Base-by-base conservation (phyloP, 164 flowering plant species). In the Vitis riparia region DNA sequence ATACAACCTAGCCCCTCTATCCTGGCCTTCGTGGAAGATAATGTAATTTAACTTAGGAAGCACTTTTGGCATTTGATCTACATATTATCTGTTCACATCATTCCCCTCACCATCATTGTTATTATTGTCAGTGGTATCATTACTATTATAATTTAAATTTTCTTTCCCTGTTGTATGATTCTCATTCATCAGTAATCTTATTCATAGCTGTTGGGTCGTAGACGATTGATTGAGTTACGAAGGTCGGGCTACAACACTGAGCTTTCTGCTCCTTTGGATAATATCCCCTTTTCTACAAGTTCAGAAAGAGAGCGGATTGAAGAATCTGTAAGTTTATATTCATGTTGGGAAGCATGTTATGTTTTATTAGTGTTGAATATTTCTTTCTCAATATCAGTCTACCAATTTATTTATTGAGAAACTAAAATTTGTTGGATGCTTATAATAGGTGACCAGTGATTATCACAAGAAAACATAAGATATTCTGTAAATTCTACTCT, bases 1-100 rank as follows among this genome's bases (percentile, higher is more conserved):
- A 95, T 95, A 78, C 81, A 85, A 62, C 98, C 99, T 44, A 91
- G 89, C 71, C 83, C 88, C 16, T 89, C 93, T 15, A 88, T 95
- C 73, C 89, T 93, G 68, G 75, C 91, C 27, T 91, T 81, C 80
- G 99, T 95, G 61, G 93, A 95, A 83, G 93, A 91, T 71, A 95
- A 93, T 82, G 99, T 95, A 90, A 70, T 67, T 73, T 57, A 51
- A 58, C 70, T 55, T 13, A 15, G 15, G 58, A 62, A 27, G 62
- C 62, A 37, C 29, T 67, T 67, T 48, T 55, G 49, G 3, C 50
- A 2, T 27, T 63, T 12, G 8, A 44, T 30, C 7, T 44, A 19
- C 50, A 44, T 23, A 32, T 37, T 37, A 37, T 37, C 44, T 37
- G 5, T 37, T 37, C 6, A 37, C 44, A 37, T 37, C 44, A 37